Evolutionary conservation across 768 basidiomycete genomes (phyloP).

Genomic region (Daedalea quercina): DNA sequence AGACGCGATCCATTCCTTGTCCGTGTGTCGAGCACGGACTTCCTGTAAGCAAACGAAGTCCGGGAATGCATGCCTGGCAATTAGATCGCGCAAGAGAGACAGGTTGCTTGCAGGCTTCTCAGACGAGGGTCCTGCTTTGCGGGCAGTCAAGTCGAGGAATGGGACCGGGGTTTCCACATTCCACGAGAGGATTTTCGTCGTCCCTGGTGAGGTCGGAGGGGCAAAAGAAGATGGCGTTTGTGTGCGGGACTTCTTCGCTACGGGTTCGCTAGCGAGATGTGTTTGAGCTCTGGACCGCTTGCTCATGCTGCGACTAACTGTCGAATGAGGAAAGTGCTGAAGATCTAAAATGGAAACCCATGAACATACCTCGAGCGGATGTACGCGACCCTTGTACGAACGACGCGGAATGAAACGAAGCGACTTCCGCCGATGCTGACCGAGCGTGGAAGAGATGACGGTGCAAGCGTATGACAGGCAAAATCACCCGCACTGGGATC

Average conservation of each 20-base stretch:
- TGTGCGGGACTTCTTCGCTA: not conserved
- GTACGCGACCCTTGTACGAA: too few relatives aligned
- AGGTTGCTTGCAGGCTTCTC: slow-evolving; percentile 9
- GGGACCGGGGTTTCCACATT: slow-evolving; percentile 21
- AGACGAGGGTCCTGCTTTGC: slow-evolving; percentile 9
- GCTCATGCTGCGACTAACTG: not conserved
- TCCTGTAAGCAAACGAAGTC: slow-evolving; percentile 21
- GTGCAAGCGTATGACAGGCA: not conserved
- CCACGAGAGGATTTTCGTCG: slow-evolving; percentile 16
- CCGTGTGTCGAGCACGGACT: slow-evolving; percentile 16
- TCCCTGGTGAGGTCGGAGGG: not conserved
- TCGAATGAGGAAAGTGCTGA: not conserved
- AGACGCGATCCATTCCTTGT: slow-evolving; percentile 17
- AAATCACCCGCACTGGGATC: too few relatives aligned
- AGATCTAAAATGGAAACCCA: not conserved
- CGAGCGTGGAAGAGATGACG: not conserved
- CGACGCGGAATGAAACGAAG: too few relatives aligned
- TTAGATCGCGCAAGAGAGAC: slow-evolving; percentile 13
- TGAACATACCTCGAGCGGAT: not conserved
- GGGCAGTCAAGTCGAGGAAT: slow-evolving; percentile 14
- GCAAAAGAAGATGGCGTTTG: not conserved
- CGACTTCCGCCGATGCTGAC: too few relatives aligned
- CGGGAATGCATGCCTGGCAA: slow-evolving; percentile 14
- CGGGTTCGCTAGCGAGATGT: not conserved
- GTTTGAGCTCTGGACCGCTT: not conserved